These are phyloP conservation scores for Hypoxylon sp. DNA, from an alignment of 2,329 filamentous ascomycete species.

Conservation along the genomic window DNA sequence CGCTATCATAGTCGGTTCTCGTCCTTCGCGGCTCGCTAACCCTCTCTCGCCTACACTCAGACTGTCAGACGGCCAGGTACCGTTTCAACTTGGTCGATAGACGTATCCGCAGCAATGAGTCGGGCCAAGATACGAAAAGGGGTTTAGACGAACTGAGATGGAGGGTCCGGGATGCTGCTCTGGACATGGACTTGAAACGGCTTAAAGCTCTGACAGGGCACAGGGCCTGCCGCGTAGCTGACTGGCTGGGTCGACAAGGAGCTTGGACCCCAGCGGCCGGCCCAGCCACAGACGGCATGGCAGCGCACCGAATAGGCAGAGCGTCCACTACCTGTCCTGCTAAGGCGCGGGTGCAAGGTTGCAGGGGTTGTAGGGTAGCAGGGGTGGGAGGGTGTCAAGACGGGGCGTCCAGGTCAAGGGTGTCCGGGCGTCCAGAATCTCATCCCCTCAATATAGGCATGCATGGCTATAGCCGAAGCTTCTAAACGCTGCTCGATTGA, in stretches of 20 bases:
- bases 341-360: too few relatives aligned
- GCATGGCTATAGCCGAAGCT: constrained; percentile 38
- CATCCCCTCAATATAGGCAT: constrained; percentile 27
- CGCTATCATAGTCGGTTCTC: too few relatives aligned
- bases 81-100: constrained; percentile 33
- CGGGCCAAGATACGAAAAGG: constrained; percentile 39
- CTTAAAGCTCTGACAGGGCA: constrained; percentile 40
- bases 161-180: constrained; percentile 43
- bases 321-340: too few relatives aligned
- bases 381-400: too few relatives aligned
- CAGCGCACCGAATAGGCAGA: too few relatives aligned
- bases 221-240: too few relatives aligned
- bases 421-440: too few relatives aligned
- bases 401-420: too few relatives aligned
- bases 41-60: not conserved
- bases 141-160: constrained; percentile 39
- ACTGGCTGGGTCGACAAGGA: constrained; percentile 24
- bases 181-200: constrained; percentile 46
- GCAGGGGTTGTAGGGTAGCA: constrained; percentile 22
- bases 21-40: too few relatives aligned
- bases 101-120: constrained; percentile 34
- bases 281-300: too few relatives aligned
- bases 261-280: constrained; percentile 31
- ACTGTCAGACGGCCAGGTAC: constrained; percentile 4
- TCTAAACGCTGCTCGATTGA: constrained; percentile 37